Base-by-base conservation (phyloP, 2,329 filamentous ascomycete species). In the Neonectria punicea region DNA sequence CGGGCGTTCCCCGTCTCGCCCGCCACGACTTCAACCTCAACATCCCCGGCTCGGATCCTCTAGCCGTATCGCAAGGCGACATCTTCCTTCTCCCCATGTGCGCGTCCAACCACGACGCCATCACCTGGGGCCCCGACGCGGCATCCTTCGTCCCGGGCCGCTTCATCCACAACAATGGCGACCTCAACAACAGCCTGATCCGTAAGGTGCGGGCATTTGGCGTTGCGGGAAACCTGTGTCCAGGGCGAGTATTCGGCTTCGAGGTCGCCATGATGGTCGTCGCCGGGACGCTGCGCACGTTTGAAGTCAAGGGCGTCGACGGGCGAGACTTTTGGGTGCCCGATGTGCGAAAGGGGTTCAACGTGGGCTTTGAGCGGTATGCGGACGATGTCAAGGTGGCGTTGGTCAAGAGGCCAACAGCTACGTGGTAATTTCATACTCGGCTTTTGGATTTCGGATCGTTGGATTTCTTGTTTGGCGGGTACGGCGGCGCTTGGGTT, bases 1-100 rank as follows among this genome's bases (percentile, higher is more conserved):
- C 76, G 2, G 72, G 70, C 0, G 75, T 77, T 1, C 76, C 76
- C 1, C 73, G 76, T 16, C 68, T 77, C 11, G 76, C 74, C 4
- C 72, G 74, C 4, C 63, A 71, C 4, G 75, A 76, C 53, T 74
- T 77, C 13, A 67, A 65, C 41, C 68, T 78, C 32, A 51, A 61
- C 5, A 22, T 72, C 3, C 65, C 70, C 1, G 65, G 61, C 5
- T 63, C 67, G 0, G 65, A 69, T 0, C 58, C 69, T 3, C 67
- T 76, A 13, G 36, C 70, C 0, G 67, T 77, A 3, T 66, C 69
- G 1, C 70, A 76, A 16, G 70, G 73, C 18, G 76, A 78, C 55
- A 73, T 77, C 28, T 70, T 77, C 50, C 68, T 77, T n/a, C 69
- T 77, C 2, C 75, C 76, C 28, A 77, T 77, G 75, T 74, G 73